phyloP scores from a whole-genome alignment of 805 yeast genomes.

The Kurtzmaniella fragi region DNA sequence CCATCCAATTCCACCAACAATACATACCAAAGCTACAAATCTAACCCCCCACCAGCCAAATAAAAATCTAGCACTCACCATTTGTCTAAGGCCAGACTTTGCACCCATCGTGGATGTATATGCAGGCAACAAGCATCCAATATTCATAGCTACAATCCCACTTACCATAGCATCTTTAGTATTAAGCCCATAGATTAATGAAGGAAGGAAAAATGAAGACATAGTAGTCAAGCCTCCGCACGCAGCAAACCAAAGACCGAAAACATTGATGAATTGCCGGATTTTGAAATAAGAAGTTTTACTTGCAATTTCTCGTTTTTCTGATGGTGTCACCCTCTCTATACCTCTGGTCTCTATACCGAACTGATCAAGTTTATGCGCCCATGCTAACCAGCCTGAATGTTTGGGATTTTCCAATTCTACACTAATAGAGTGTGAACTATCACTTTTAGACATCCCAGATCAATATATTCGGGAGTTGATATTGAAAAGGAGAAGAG shows the following conservation, averaged over 20 bases:
- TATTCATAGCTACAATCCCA: slow-evolving; percentile 22
- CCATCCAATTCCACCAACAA: slow-evolving; percentile 33
- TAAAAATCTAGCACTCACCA: slow-evolving; percentile 31
- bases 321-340: slow-evolving; percentile 26
- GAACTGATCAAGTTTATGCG: slow-evolving; percentile 17
- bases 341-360: slow-evolving; percentile 33
- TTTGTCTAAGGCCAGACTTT: slow-evolving; percentile 33
- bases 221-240: slow-evolving; percentile 36
- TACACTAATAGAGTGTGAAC: too few species aligned
- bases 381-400: slow-evolving; percentile 10
- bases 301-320: slow-evolving; percentile 12
- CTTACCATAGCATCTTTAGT: slow-evolving; percentile 22
- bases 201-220: slow-evolving; percentile 32
- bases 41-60: slow-evolving; percentile 34
- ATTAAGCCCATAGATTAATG: slow-evolving; percentile 22
- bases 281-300: slow-evolving; percentile 5
- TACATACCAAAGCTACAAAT: slow-evolving; percentile 24
- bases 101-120: slow-evolving; percentile 36
- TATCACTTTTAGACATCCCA: too few species aligned
- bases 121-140: slow-evolving; percentile 35
- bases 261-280: slow-evolving; percentile 21
- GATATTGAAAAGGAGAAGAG: too few species aligned
- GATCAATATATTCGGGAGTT: too few species aligned
- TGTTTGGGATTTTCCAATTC: too few species aligned
- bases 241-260: slow-evolving; percentile 35